Conservation (phyloP, 805 yeast genomes). For the Clavispora santaluciae region DNA sequence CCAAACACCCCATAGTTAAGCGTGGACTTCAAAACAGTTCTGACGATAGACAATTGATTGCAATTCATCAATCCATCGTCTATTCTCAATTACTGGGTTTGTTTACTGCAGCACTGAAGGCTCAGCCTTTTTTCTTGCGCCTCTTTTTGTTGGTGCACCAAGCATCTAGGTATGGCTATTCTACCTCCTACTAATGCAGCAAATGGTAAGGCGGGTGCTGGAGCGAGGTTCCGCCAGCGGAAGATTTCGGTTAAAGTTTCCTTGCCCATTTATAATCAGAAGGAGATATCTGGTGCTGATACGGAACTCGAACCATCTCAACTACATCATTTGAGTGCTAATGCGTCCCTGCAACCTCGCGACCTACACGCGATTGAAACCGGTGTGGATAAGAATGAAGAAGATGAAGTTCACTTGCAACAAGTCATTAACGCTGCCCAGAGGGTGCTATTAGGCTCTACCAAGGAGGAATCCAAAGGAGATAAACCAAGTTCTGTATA, state of each 20-base stretch:
- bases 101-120: not conserved
- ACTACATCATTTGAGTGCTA: constrained; percentile 34
- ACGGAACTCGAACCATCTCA: constrained; percentile 40
- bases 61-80: not conserved
- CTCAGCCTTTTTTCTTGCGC: not conserved
- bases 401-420: constrained; percentile 93
- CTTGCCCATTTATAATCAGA: constrained; percentile 68
- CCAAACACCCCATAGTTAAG: constrained; percentile 23
- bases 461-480: constrained; percentile 22
- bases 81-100: not conserved
- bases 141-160: not conserved
- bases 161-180: constrained; percentile 29
- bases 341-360: constrained; percentile 69
- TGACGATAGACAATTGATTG: not conserved
- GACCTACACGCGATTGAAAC: constrained; percentile 89
- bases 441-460: constrained; percentile 46
- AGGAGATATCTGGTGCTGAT: constrained; percentile 77
- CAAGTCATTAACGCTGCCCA: constrained; percentile 81
- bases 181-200: constrained; percentile 34
- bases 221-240: constrained; percentile 86
- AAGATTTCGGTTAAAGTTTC: constrained; percentile 91
- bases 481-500: constrained; percentile 44
- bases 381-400: constrained; percentile 97
- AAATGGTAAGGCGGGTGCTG: constrained; percentile 33
- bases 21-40: not conserved